Evolutionary conservation across 441 rosid species (phyloP).

Genomic region (Populus hybrid): DNA sequence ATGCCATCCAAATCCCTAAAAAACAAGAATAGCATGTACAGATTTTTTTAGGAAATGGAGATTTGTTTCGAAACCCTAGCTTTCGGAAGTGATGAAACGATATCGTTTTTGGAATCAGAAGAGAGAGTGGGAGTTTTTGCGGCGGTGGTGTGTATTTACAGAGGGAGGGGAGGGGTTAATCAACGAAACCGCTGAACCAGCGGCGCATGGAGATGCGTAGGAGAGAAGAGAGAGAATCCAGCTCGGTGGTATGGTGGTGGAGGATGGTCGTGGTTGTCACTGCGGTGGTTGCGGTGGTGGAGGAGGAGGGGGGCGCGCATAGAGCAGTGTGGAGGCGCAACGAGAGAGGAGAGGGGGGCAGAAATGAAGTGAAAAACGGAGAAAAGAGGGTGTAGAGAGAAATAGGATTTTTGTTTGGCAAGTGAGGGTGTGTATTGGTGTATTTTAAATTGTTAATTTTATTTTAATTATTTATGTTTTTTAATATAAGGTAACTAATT

Average conservation of each 20-base stretch:
- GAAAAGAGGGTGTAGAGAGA: conserved; percentile 9
- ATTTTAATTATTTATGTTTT: too few species aligned
- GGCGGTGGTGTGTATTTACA: background rate
- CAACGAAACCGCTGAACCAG: conserved; percentile 83
- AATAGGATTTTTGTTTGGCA: background rate
- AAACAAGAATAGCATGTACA: background rate
- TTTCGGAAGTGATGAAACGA: background rate
- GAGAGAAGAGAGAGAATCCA: conserved; percentile 63
- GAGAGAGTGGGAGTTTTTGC: background rate
- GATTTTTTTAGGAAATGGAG: background rate
- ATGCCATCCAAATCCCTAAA: conserved; percentile 67
- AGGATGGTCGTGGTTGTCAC: background rate
- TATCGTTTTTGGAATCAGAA: background rate
- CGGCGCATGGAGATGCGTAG: conserved; percentile 70
- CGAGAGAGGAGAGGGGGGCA: background rate
- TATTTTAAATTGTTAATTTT: too few species aligned
- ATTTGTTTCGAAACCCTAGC: conserved; percentile 4
- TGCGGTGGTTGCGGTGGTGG: conserved; percentile 15
- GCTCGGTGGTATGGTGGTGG: conserved; percentile 33
- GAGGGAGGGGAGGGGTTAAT: conserved; percentile 26
- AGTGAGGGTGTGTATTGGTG: background rate
- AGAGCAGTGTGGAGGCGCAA: conserved; percentile 4
- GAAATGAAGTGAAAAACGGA: background rate
- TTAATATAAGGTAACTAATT: background rate
- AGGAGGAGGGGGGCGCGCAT: conserved; percentile 29